These are phyloP conservation scores for Mycena vulgaris DNA, from an alignment of 768 basidiomycete genomes.

Conservation along the genomic window DNA sequence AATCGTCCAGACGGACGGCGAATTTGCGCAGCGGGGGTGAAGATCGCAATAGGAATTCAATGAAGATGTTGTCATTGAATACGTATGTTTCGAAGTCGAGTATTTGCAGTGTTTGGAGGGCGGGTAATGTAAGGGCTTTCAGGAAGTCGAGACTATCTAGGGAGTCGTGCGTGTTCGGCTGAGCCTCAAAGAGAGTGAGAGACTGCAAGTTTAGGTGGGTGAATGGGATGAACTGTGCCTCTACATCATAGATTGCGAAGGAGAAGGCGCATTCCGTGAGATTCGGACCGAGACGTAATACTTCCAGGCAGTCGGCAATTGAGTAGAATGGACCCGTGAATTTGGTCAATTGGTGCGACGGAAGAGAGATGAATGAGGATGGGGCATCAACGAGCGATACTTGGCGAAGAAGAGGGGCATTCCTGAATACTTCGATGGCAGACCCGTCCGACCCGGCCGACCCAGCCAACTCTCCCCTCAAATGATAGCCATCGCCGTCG, in stretches of 20 bases:
- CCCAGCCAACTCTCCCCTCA: too few species aligned
- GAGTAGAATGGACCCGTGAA: not conserved
- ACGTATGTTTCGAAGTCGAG: not conserved
- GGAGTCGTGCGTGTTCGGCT: too few species aligned
- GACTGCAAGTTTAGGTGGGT: constrained; percentile 3
- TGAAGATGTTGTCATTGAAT: not conserved
- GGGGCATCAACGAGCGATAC: not conserved
- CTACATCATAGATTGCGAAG: not conserved
- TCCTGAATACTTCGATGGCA: not conserved
- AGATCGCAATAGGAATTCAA: constrained; percentile 4
- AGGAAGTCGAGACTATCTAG: not conserved
- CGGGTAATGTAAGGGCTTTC: not conserved
- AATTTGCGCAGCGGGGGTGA: constrained; percentile 1
- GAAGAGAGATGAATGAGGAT: not conserved
- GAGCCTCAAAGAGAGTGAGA: not conserved
- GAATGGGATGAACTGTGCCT: not conserved
- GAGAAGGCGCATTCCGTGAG: constrained; percentile 7
- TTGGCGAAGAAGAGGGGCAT: constrained; percentile 1
- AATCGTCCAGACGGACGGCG: not conserved
- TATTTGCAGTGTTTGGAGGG: not conserved
- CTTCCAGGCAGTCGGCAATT: not conserved
- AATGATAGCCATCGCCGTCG: not conserved
- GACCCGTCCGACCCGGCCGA: not conserved
- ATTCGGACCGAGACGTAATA: not conserved
- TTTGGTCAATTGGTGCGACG: constrained; percentile 8